A percentile compares a stretch with the other conserved stretches of the same genome.
Conservation (phyloP, 1,284 basidiomycete genomes). For the Ceraceosorus guamensis region DNA sequence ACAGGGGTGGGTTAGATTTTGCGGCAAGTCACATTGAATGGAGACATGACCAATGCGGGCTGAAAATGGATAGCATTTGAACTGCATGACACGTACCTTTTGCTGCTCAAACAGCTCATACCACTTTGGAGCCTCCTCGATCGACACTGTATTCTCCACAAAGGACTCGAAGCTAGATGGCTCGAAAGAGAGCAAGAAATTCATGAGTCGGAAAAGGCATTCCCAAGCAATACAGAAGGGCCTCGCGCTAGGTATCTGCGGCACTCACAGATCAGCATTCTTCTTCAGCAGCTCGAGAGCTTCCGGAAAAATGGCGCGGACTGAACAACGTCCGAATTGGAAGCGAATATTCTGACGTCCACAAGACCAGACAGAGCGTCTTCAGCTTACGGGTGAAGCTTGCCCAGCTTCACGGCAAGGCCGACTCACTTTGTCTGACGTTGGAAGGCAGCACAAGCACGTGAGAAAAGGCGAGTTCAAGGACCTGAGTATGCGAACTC, state of each 20-base stretch:
- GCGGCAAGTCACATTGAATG: too few species aligned
- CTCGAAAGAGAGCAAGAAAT: too few species aligned
- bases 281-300: slow-evolving; percentile 35
- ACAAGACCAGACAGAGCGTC: not conserved
- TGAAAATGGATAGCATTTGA: not conserved
- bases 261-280: slow-evolving; percentile 21
- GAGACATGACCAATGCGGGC: not conserved
- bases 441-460: too few species aligned
- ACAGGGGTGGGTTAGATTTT: too few species aligned
- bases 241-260: not conserved
- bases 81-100: slow-evolving; percentile 7
- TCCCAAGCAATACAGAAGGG: not conserved
- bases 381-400: not conserved
- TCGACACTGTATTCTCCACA: slow-evolving; percentile 35
- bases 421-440: not conserved
- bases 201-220: not conserved
- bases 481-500: too few species aligned
- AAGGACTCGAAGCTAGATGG: slow-evolving; percentile 25
- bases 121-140: slow-evolving; percentile 38
- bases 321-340: slow-evolving; percentile 79
- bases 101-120: slow-evolving; percentile 40
- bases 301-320: slow-evolving; percentile 34
- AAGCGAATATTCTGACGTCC: slow-evolving; percentile 62
- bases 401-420: not conserved
- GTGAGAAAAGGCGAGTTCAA: too few species aligned